Conservation (phyloP, 371 early-diverging fungal genomes). For the Thermomucor indicae-seudaticae region DNA sequence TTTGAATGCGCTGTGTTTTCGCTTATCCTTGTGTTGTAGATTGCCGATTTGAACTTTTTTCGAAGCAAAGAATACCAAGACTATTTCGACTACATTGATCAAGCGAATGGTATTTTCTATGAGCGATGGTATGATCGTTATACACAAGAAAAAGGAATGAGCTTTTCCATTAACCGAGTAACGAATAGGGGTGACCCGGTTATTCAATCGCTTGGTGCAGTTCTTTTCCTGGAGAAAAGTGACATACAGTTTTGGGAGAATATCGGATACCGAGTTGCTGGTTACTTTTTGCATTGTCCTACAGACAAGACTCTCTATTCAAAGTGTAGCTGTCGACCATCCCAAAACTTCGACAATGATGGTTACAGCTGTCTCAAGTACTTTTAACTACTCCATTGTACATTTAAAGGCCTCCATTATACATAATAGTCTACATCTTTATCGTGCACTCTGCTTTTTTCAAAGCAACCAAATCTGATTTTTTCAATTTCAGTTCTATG, state of each 20-base stretch:
- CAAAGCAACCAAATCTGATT: too few species aligned
- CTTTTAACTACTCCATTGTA: slow-evolving; percentile 12
- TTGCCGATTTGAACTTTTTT: slow-evolving; percentile 38
- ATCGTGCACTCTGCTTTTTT: too few species aligned
- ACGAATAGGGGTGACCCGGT: slow-evolving; percentile 38
- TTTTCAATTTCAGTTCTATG: slow-evolving; percentile 3
- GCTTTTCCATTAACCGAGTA: neutral
- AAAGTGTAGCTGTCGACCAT: slow-evolving; percentile 33
- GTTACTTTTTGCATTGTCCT: slow-evolving; percentile 37
- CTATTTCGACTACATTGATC: slow-evolving; percentile 81
- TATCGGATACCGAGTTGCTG: slow-evolving; percentile 37
- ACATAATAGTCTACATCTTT: too few species aligned
- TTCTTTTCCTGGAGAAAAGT: slow-evolving; percentile 28
- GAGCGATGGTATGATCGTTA: slow-evolving; percentile 64
- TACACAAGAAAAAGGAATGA: neutral
- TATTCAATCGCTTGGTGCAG: slow-evolving; percentile 35
- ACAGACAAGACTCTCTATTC: slow-evolving; percentile 15
- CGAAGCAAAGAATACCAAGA: slow-evolving; percentile 58
- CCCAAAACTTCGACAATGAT: slow-evolving; percentile 36
- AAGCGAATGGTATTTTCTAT: slow-evolving; percentile 86
- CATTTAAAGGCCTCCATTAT: neutral
- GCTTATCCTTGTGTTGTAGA: slow-evolving; percentile 15
- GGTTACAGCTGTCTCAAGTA: slow-evolving; percentile 36
- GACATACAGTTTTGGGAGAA: slow-evolving; percentile 46
- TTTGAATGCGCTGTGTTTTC: neutral